Evolutionary conservation across 1,139 yeast genomes (phyloP).

Genomic region (Taphrina deformans): DNA sequence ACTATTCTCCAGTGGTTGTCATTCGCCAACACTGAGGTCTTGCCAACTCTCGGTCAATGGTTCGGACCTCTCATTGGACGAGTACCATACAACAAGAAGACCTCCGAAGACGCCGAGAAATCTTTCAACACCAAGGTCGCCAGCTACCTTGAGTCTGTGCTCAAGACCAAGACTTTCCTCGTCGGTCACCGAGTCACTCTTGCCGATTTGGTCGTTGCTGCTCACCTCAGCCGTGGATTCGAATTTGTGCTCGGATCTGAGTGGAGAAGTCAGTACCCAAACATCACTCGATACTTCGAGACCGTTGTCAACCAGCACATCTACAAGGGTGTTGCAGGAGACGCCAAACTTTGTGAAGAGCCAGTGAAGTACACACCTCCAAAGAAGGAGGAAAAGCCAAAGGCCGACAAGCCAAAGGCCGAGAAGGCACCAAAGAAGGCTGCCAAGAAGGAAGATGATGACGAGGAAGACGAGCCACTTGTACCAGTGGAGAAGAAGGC

Average conservation of each 20-base stretch:
- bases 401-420: slow-evolving; percentile 42
- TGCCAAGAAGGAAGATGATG: slow-evolving; percentile 32
- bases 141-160: slow-evolving; percentile 58
- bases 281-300: slow-evolving; percentile 79
- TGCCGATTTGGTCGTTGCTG: slow-evolving; percentile 76
- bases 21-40: slow-evolving; percentile 69
- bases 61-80: slow-evolving; percentile 54
- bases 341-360: slow-evolving; percentile 31
- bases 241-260: slow-evolving; percentile 65
- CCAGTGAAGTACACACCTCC: slow-evolving; percentile 69
- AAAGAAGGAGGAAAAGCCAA: slow-evolving; percentile 56
- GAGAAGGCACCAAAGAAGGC: slow-evolving; percentile 18
- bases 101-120: slow-evolving; percentile 58
- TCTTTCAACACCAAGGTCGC: slow-evolving; percentile 48
- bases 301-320: slow-evolving; percentile 63
- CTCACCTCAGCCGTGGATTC: slow-evolving; percentile 65
- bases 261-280: slow-evolving; percentile 77
- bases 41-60: slow-evolving; percentile 50
- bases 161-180: slow-evolving; percentile 75
- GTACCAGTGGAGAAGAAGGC: slow-evolving; percentile 45
- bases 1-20: slow-evolving; percentile 78
- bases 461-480: slow-evolving; percentile 35
- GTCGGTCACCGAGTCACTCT: slow-evolving; percentile 85
- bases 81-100: slow-evolving; percentile 77
- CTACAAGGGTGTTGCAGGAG: slow-evolving; percentile 52